phyloP scores from a whole-genome alignment of 257 asterid genomes.

The Scutellaria barbata region DNA sequence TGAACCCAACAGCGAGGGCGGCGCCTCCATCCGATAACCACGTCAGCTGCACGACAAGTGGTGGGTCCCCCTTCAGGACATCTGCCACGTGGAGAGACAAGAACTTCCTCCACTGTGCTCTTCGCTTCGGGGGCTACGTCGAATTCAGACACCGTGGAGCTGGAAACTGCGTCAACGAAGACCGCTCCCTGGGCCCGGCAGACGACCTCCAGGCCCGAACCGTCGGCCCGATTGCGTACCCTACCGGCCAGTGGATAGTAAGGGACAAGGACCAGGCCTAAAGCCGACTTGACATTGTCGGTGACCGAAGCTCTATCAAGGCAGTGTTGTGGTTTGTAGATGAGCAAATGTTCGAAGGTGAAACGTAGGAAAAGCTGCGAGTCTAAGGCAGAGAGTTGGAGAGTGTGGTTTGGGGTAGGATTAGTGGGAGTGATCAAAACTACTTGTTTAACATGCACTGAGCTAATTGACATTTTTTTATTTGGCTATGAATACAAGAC shows the following conservation, averaged over 20 bases:
- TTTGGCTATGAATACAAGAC: neutral
- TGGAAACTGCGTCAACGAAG: conserved; percentile 54
- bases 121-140: conserved; percentile 44
- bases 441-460: conserved; percentile 57
- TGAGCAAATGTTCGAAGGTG: conserved; percentile 60
- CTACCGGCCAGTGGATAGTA: conserved; percentile 78
- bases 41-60: conserved; percentile 72
- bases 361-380: conserved; percentile 76
- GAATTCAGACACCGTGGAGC: conserved; percentile 44
- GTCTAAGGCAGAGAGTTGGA: conserved; percentile 71
- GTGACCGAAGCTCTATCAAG: conserved; percentile 36
- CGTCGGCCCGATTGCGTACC: conserved; percentile 56
- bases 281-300: conserved; percentile 48
- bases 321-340: conserved; percentile 45
- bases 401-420: conserved; percentile 61
- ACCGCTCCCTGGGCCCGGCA: conserved; percentile 69
- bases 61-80: conserved; percentile 65
- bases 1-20: conserved; percentile 59
- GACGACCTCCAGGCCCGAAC: conserved; percentile 62
- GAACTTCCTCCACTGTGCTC: conserved; percentile 53
- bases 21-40: conserved; percentile 70
- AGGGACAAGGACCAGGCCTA: conserved; percentile 58
- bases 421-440: conserved; percentile 53
- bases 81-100: conserved; percentile 54
- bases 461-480: conserved; percentile 45